Evolutionary conservation across 169 alveolate genomes (phyloP).

Genomic region (Cryptosporidium meleagridis): DNA sequence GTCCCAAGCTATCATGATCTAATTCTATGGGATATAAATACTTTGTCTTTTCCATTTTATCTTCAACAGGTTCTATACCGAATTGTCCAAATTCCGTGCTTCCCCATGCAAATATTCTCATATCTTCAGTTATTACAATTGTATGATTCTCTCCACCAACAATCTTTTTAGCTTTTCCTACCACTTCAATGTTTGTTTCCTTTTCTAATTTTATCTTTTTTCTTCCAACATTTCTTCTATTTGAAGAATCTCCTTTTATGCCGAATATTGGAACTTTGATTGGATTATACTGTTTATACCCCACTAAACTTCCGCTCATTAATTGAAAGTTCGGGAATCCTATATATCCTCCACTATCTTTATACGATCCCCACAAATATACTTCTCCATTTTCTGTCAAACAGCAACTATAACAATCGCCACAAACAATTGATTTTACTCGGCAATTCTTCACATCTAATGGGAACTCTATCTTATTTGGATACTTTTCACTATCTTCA

Average conservation of each 20-base stretch:
- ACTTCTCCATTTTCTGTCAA: constrained; percentile 81
- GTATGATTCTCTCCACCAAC: constrained; percentile 77
- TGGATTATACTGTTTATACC: constrained; percentile 67
- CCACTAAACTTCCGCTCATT: constrained; percentile 30
- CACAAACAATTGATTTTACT: constrained; percentile 82
- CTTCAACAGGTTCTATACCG: constrained; percentile 47
- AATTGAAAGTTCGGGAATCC: constrained; percentile 83
- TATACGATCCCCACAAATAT: constrained; percentile 84
- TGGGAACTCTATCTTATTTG: constrained; percentile 76
- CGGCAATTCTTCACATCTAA: background rate
- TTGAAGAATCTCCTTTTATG: constrained; percentile 6
- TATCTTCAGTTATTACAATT: constrained; percentile 36
- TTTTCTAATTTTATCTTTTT: constrained; percentile 71
- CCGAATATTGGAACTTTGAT: constrained; percentile 42
- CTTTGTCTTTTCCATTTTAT: constrained; percentile 35
- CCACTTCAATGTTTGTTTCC: constrained; percentile 68
- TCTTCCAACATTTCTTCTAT: constrained; percentile 6
- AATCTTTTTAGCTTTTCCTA: constrained; percentile 76
- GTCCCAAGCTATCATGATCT: constrained; percentile 1
- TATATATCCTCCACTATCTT: constrained; percentile 83
- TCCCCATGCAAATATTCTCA: constrained; percentile 67
- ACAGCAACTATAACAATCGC: constrained; percentile 86
- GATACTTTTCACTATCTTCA: constrained; percentile 76
- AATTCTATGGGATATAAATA: constrained; percentile 45
- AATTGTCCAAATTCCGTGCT: constrained; percentile 72